These are phyloP conservation scores for Blepharisma japonicum DNA, from an alignment of 73 alveolate genomes.

Conservation along the genomic window DNA sequence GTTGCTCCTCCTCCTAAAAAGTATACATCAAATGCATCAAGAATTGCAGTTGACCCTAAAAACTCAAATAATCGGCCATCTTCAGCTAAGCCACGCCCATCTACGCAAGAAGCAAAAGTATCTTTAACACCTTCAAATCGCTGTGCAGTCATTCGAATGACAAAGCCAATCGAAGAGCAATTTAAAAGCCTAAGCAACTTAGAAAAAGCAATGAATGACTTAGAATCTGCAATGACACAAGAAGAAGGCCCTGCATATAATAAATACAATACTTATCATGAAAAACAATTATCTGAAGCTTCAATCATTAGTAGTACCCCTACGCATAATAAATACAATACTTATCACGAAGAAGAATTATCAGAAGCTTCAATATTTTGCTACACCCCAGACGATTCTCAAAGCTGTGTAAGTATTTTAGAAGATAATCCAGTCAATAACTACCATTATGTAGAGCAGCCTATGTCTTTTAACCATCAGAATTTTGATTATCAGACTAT, in stretches of 20 bases:
- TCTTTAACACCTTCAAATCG: neutral
- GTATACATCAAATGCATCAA: neutral
- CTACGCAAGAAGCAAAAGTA: neutral
- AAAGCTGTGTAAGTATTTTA: too few species aligned
- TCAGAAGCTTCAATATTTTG: too few species aligned
- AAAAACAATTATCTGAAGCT: too few species aligned
- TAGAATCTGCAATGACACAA: constrained; percentile 17
- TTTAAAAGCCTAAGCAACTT: neutral
- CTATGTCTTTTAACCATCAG: too few species aligned
- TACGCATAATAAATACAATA: too few species aligned
- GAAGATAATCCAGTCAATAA: too few species aligned
- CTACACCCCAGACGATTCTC: too few species aligned
- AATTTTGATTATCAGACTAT: too few species aligned
- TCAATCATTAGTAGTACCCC: too few species aligned
- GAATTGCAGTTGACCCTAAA: neutral
- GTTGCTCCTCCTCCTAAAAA: neutral
- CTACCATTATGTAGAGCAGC: too few species aligned
- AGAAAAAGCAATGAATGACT: constrained; percentile 22
- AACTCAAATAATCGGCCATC: neutral
- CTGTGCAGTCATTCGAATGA: neutral
- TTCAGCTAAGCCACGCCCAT: neutral
- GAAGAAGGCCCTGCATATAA: constrained; percentile 16
- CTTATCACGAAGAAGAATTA: too few species aligned
- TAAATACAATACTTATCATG: neutral
- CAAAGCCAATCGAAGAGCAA: constrained; percentile 14